Evolutionary conservation across 192 early-diverging fungal species (phyloP).

Genomic region (Phycomyces blakesleeanus): DNA sequence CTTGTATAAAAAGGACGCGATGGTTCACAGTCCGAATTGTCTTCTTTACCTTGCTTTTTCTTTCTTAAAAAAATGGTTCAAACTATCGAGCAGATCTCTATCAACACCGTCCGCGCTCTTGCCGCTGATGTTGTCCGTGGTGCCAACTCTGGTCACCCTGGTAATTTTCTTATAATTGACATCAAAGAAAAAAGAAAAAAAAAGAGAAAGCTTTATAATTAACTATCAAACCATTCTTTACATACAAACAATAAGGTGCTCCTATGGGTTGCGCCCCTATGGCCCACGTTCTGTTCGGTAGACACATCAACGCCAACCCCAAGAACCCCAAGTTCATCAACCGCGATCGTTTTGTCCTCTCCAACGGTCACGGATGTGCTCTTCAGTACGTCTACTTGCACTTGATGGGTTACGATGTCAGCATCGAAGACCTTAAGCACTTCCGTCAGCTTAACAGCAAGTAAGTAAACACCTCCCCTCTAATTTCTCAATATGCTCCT

Average conservation of each 20-base stretch:
- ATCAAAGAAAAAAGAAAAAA: not conserved
- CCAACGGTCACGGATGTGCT: constrained; percentile 95
- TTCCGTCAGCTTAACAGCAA: constrained; percentile 82
- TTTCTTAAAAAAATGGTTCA: constrained; percentile 28
- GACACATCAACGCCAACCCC: constrained; percentile 80
- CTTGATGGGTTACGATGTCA: constrained; percentile 81
- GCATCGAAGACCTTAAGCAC: constrained; percentile 86
- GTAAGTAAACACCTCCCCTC: constrained; percentile 45
- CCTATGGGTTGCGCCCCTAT: constrained; percentile 98
- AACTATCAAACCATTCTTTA: not conserved
- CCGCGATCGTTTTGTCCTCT: constrained; percentile 96
- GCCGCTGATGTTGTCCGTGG: constrained; percentile 85
- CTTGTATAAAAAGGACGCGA: not conserved
- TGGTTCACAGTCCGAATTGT: not conserved
- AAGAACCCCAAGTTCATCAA: constrained; percentile 88
- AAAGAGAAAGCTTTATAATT: not conserved
- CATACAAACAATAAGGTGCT: constrained; percentile 50
- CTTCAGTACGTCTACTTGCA: constrained; percentile 90
- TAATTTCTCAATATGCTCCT: no score
- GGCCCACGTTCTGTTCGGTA: constrained; percentile 85
- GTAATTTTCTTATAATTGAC: constrained; percentile 21
- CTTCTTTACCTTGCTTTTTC: constrained; percentile 9
- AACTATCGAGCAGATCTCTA: constrained; percentile 51
- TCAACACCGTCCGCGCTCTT: constrained; percentile 89
- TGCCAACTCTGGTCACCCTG: constrained; percentile 93